Base-by-base conservation (phyloP, 1,139 yeast genomes). In the Blastobotrys petasosporus region DNA sequence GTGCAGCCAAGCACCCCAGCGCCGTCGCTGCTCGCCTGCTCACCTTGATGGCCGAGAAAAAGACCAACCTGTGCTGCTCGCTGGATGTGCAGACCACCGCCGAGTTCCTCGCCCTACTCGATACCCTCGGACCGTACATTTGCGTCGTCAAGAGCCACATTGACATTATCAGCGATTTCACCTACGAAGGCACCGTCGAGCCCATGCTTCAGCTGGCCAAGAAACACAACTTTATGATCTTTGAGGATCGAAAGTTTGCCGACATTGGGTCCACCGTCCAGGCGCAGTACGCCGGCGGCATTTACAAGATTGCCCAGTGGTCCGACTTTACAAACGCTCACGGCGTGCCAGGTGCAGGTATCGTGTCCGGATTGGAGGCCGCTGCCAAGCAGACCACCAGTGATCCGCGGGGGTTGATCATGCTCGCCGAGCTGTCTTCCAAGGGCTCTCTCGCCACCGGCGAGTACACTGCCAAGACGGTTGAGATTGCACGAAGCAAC, bases 181-280 rank as follows among this genome's bases (percentile, higher is more conserved):
- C 85, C 1, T 82, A 80, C 60, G 95, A 85, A 48, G 77, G 75
- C 1, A 88, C 97, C 0, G 76, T 92, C 28, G 65, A 66, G 9
- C 97, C 97, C 3, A 69, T 94, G 53, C 66, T 83, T 51, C 78
- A 65, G 48, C 70, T 90, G 31, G 78, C 95, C 7, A 68, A 75
- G 55, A 85, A 85, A 62, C 92, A 88, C 68, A 77, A 83, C 52
- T 90, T 90, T 58, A 68, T 92, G 74, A 82, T 90, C 54, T 90
- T 90, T 62, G 98, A 90, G 68, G 98, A 90, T 68, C 78, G 99
- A 55, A 94, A 94, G 70, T 94, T 94, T 67, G 98, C 98, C 28
- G 99, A 94, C 66, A 94, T 94, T 59, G 99, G 99, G n/a, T 87
- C 88, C 60, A 94, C 98, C 1, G 98, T 92, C 44, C 90, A 90